phyloP scores from a whole-genome alignment of 768 basidiomycete species.

The Clitopilus passeckerianus region DNA sequence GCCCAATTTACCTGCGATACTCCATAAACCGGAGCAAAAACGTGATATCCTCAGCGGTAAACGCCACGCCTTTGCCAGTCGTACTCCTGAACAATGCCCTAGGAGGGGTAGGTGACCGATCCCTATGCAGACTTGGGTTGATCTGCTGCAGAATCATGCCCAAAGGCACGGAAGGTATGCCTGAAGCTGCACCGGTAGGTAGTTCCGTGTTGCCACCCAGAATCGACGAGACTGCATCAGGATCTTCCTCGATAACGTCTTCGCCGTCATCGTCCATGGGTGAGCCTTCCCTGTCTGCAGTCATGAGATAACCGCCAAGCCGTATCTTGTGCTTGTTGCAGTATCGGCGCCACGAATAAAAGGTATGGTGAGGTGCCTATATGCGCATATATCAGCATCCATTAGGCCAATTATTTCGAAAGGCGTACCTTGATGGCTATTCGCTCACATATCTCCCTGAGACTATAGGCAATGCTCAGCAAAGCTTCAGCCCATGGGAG shows the following conservation, averaged over 20 bases:
- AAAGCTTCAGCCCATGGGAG: not conserved
- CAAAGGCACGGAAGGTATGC: not conserved
- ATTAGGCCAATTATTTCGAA: slow-evolving; percentile 6
- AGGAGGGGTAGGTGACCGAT: slow-evolving; percentile 78
- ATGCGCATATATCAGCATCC: not conserved
- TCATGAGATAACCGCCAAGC: slow-evolving; percentile 83
- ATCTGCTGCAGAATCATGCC: slow-evolving; percentile 27
- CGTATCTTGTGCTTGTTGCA: slow-evolving; percentile 92
- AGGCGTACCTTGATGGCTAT: slow-evolving; percentile 71
- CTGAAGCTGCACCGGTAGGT: not conserved
- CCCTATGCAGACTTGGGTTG: slow-evolving; percentile 29
- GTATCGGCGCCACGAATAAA: slow-evolving; percentile 88
- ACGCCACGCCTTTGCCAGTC: slow-evolving; percentile 87
- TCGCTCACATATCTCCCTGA: slow-evolving; percentile 85
- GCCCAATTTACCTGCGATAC: slow-evolving; percentile 56
- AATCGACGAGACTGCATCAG: slow-evolving; percentile 3
- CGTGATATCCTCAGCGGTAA: slow-evolving; percentile 76
- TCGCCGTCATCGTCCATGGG: slow-evolving; percentile 37
- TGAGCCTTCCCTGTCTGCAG: slow-evolving; percentile 22
- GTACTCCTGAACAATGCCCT: slow-evolving; percentile 77
- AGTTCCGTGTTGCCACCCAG: not conserved
- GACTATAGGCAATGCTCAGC: slow-evolving; percentile 20
- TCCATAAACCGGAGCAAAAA: slow-evolving; percentile 76
- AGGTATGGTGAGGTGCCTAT: slow-evolving; percentile 89
- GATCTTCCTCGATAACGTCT: slow-evolving; percentile 38